These are phyloP conservation scores for Aureobasidium sp. DNA, from an alignment of 2,329 filamentous ascomycete species.

Conservation along the genomic window DNA sequence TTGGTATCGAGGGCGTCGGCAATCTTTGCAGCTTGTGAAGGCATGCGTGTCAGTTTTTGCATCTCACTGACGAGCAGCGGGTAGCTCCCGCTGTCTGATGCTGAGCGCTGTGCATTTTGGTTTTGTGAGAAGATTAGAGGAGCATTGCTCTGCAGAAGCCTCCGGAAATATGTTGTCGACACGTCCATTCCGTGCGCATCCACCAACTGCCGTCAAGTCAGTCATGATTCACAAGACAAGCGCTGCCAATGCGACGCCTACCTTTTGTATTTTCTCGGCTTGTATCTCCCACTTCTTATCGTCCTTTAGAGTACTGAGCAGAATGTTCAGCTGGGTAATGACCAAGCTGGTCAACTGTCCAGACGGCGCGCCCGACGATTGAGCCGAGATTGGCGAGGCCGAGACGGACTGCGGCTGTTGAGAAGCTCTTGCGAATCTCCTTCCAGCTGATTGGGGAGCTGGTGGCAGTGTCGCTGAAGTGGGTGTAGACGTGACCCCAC, in stretches of 20 bases:
- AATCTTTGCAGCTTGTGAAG: slow-evolving; percentile 79
- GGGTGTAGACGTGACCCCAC: slow-evolving; percentile 45
- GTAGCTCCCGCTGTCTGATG: slow-evolving; percentile 67
- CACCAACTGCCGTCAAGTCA: slow-evolving; percentile 58
- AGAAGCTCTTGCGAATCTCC: slow-evolving; percentile 47
- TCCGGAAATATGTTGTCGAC: slow-evolving; percentile 89
- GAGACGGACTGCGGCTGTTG: slow-evolving; percentile 52
- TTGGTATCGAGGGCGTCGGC: slow-evolving; percentile 79
- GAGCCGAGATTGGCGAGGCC: slow-evolving; percentile 40
- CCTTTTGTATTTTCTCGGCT: slow-evolving; percentile 85
- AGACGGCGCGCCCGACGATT: slow-evolving; percentile 32
- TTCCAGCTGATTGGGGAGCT: slow-evolving; percentile 42
- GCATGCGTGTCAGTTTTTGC: slow-evolving; percentile 72
- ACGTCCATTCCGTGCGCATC: slow-evolving; percentile 99
- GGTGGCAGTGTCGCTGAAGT: slow-evolving; percentile 42
- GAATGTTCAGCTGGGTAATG: slow-evolving; percentile 87
- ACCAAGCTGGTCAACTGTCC: slow-evolving; percentile 75
- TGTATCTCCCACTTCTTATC: slow-evolving; percentile 95
- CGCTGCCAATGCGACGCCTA: slow-evolving; percentile 34
- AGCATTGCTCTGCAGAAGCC: slow-evolving; percentile 85
- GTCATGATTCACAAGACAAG: neutral
- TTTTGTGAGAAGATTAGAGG: slow-evolving; percentile 62
- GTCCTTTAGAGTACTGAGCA: slow-evolving; percentile 90
- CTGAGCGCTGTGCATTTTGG: slow-evolving; percentile 46
- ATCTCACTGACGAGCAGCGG: slow-evolving; percentile 75